phyloP scores from a whole-genome alignment of 1,284 basidiomycete genomes.

The Sanghuangporus weigelae region DNA sequence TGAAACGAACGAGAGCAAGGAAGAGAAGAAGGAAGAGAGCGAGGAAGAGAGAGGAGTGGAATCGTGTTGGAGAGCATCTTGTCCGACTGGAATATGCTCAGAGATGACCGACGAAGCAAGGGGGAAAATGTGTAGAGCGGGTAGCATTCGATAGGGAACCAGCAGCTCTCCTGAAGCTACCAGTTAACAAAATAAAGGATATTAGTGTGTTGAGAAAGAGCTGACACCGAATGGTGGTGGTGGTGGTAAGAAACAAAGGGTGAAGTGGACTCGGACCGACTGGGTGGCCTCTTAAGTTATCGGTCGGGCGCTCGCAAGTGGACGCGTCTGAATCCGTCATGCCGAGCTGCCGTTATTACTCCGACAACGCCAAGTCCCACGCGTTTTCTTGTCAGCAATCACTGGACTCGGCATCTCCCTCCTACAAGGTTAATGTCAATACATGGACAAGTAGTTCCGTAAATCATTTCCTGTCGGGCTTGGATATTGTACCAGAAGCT shows the following conservation, averaged over 20 bases:
- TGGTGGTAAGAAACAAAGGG: not conserved
- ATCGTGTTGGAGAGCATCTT: slow-evolving; percentile 4
- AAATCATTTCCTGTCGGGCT: too few relatives aligned
- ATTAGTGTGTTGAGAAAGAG: not conserved
- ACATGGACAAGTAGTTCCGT: too few relatives aligned
- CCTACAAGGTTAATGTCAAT: too few relatives aligned
- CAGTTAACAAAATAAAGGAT: not conserved
- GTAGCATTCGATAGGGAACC: slow-evolving; percentile 14
- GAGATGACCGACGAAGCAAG: slow-evolving; percentile 16
- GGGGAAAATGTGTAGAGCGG: slow-evolving; percentile 8
- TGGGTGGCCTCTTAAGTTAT: not conserved
- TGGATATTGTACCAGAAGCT: too few relatives aligned
- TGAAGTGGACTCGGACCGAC: not conserved
- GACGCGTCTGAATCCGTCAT: not conserved
- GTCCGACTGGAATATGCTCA: slow-evolving; percentile 5
- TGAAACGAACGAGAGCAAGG: not conserved
- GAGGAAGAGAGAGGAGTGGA: not conserved
- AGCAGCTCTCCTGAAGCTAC: slow-evolving; percentile 15
- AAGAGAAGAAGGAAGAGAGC: not conserved
- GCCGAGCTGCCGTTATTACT: not conserved
- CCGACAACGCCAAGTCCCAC: not conserved
- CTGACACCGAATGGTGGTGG: not conserved
- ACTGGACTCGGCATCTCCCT: too few relatives aligned
- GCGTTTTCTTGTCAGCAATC: not conserved
- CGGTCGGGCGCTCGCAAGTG: not conserved